Evolutionary conservation across 1,139 yeast species (phyloP).

Genomic region (Meyerozyma guilliermondii): DNA sequence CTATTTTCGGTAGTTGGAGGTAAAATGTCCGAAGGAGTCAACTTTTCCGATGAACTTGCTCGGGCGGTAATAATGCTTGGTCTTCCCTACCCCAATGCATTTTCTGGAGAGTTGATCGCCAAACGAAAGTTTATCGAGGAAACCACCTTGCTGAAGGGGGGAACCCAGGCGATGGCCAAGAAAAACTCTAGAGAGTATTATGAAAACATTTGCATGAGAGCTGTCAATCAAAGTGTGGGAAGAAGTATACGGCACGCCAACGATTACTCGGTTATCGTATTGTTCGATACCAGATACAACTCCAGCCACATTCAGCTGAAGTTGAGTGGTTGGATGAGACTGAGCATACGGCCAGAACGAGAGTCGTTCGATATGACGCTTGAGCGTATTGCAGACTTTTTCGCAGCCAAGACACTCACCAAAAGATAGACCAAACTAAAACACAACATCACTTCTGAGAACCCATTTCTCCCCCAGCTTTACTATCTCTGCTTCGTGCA

Average conservation of each 20-base stretch:
- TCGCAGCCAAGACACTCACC: neutral
- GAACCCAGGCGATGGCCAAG: constrained; percentile 33
- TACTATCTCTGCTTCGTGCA: constrained; percentile 57
- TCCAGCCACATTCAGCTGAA: constrained; percentile 48
- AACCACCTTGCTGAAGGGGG: constrained; percentile 34
- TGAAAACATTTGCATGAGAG: constrained; percentile 86
- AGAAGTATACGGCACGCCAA: constrained; percentile 81
- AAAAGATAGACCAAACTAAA: neutral
- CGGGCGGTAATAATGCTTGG: constrained; percentile 88
- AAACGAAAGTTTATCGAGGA: constrained; percentile 62
- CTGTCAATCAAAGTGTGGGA: constrained; percentile 91
- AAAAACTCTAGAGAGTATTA: constrained; percentile 57
- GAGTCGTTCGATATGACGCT: neutral
- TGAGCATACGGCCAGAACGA: constrained; percentile 21
- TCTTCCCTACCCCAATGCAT: constrained; percentile 82
- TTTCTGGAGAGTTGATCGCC: constrained; percentile 78
- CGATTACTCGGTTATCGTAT: constrained; percentile 74
- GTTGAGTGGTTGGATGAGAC: constrained; percentile 74
- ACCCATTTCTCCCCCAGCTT: constrained; percentile 59
- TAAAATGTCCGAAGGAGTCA: constrained; percentile 89
- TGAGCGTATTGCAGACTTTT: neutral
- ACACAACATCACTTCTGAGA: constrained; percentile 56
- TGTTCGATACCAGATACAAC: constrained; percentile 64
- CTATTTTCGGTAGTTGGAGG: constrained; percentile 91
- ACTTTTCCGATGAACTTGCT: constrained; percentile 81